Evolutionary conservation across 345 rosid genomes (phyloP).

Genomic region (Crucihimalaya himalaica): DNA sequence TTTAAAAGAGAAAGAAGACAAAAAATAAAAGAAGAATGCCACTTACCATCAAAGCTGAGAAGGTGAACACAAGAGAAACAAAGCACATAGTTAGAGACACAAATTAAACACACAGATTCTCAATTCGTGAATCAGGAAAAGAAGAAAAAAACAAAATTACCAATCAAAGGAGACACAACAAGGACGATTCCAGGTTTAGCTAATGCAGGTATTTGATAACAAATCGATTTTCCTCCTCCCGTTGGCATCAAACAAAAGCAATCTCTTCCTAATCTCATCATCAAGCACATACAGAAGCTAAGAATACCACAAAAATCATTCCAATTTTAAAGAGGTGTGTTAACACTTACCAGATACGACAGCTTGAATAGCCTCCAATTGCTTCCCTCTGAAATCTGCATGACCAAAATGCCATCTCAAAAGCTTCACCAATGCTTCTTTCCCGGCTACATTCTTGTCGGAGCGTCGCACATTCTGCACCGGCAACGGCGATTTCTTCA

Average conservation of each 20-base stretch:
- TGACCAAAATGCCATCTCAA: slow-evolving; percentile 95
- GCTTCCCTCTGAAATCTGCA: slow-evolving; percentile 81
- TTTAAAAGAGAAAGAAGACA: background rate
- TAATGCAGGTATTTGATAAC: slow-evolving; percentile 93
- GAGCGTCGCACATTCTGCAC: slow-evolving; percentile 48
- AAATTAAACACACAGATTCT: background rate
- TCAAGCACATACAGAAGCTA: background rate
- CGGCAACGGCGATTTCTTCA: slow-evolving; percentile 79
- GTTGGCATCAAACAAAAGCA: slow-evolving; percentile 98
- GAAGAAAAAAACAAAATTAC: slow-evolving; percentile 39
- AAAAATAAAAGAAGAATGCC: background rate
- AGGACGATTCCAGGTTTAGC: slow-evolving; percentile 88
- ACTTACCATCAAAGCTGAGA: slow-evolving; percentile 90
- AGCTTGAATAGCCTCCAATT: slow-evolving; percentile 86
- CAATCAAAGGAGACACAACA: slow-evolving; percentile 93
- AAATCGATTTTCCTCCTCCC: slow-evolving; percentile 97
- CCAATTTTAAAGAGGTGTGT: background rate
- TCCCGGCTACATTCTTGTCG: slow-evolving; percentile 47
- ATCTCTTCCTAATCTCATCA: slow-evolving; percentile 53
- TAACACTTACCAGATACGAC: slow-evolving; percentile 63
- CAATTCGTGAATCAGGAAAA: background rate
- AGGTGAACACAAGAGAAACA: slow-evolving; percentile 35
- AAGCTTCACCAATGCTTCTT: slow-evolving; percentile 79
- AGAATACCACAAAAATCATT: background rate
- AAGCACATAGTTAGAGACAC: slow-evolving; percentile 18